Conservation (phyloP, 2,329 filamentous ascomycete species). For the Neurospora sp. region DNA sequence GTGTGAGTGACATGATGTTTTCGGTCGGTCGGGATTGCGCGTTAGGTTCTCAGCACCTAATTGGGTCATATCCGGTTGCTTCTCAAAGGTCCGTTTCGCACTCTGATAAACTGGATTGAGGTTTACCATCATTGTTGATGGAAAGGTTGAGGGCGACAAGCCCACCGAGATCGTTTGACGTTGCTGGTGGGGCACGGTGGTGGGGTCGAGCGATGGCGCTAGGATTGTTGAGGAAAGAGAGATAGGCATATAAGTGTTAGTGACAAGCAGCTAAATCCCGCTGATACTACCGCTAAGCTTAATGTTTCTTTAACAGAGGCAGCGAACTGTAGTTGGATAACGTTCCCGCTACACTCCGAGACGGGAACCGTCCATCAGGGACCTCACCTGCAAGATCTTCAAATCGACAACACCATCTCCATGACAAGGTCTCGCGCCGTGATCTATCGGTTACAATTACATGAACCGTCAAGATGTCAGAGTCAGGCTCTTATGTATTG, state of each 20-base stretch:
- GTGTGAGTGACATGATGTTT: background rate
- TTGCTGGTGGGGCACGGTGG: background rate
- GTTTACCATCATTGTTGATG: background rate
- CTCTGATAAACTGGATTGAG: background rate
- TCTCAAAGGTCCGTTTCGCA: background rate
- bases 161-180: background rate
- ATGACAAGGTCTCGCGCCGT: background rate
- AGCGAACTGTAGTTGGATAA: background rate
- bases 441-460: background rate
- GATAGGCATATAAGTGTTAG: background rate
- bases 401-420: background rate
- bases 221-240: background rate
- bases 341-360: background rate
- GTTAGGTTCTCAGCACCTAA: fast-evolving
- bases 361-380: background rate
- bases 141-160: background rate
- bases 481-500: background rate
- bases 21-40: background rate
- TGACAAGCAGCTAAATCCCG: fast-evolving
- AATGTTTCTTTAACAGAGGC: background rate
- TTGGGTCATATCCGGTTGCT: fast-evolving
- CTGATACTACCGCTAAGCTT: background rate
- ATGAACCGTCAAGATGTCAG: background rate
- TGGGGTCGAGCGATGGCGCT: background rate
- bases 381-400: background rate